phyloP scores from a whole-genome alignment of 116 monocot genomes.

The Thalassia testudinum region DNA sequence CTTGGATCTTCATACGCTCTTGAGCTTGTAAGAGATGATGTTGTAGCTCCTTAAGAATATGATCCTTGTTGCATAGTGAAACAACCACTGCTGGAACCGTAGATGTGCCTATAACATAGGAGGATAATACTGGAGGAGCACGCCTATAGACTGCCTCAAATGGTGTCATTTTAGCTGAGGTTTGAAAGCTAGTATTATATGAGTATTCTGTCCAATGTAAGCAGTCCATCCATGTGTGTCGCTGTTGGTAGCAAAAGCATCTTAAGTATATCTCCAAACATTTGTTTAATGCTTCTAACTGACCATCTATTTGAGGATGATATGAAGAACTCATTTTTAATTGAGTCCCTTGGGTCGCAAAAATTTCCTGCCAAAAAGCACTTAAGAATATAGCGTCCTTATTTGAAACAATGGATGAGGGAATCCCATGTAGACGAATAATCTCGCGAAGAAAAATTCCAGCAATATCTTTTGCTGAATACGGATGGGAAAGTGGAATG shows the following conservation, averaged over 20 bases:
- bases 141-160: not conserved
- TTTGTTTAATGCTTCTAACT: slow-evolving; percentile 2
- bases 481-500: slow-evolving; percentile 8
- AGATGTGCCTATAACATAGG: not conserved
- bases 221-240: not conserved
- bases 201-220: slow-evolving; percentile 4
- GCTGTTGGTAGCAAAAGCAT: not conserved
- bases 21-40: not conserved
- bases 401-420: not conserved
- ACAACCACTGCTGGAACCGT: not conserved
- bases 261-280: not conserved
- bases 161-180: not conserved
- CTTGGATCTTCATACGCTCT: not conserved
- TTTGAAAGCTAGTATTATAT: not conserved
- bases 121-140: not conserved
- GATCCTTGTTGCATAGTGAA: not conserved
- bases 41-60: not conserved
- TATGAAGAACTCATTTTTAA: slow-evolving; percentile 1
- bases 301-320: slow-evolving; percentile 5
- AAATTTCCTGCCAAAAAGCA: slow-evolving; percentile 1
- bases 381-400: not conserved
- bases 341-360: not conserved
- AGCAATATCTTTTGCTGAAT: slow-evolving; percentile 2
- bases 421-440: slow-evolving; percentile 1
- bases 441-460: not conserved